phyloP scores from a whole-genome alignment of 2,329 filamentous ascomycete species.

The Dothidotthia symphoricarpi region DNA sequence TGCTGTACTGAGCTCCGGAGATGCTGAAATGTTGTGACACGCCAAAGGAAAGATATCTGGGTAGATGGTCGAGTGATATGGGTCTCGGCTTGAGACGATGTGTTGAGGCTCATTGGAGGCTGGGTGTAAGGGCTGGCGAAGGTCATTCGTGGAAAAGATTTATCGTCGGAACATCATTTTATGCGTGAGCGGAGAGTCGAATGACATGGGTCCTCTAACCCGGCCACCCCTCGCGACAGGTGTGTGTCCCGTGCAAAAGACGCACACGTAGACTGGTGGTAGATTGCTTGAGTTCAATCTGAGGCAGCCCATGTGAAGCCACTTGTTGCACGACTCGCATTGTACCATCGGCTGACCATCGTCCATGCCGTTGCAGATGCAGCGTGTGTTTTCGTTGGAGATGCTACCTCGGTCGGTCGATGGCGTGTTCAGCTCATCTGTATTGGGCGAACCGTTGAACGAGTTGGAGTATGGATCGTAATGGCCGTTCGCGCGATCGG shows the following conservation, averaged over 20 bases:
- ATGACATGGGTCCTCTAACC: constrained; percentile 22
- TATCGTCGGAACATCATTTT: constrained; percentile 32
- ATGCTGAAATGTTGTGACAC: no score
- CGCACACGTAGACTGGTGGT: constrained; percentile 43
- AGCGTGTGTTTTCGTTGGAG: constrained; percentile 54
- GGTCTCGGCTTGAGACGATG: no score
- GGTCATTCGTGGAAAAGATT: background rate
- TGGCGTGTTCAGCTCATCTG: constrained; percentile 51
- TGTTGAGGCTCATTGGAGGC: no score
- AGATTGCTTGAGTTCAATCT: constrained; percentile 52
- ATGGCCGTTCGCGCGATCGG: constrained; percentile 32
- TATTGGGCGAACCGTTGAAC: constrained; percentile 46
- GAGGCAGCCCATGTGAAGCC: constrained; percentile 60
- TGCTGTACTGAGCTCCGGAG: no score
- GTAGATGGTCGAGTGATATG: no score
- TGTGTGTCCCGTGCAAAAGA: constrained; percentile 43
- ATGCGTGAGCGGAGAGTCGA: constrained; percentile 34
- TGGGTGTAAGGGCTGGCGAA: no score
- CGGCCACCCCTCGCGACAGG: constrained; percentile 36
- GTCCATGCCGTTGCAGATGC: constrained; percentile 56
- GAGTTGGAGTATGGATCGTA: constrained; percentile 42
- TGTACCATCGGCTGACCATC: constrained; percentile 60
- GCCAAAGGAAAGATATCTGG: no score
- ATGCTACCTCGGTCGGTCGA: constrained; percentile 54
- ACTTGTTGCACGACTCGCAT: constrained; percentile 64